Conservation (phyloP, 2,329 filamentous ascomycete species). For the Penicillium sp. region DNA sequence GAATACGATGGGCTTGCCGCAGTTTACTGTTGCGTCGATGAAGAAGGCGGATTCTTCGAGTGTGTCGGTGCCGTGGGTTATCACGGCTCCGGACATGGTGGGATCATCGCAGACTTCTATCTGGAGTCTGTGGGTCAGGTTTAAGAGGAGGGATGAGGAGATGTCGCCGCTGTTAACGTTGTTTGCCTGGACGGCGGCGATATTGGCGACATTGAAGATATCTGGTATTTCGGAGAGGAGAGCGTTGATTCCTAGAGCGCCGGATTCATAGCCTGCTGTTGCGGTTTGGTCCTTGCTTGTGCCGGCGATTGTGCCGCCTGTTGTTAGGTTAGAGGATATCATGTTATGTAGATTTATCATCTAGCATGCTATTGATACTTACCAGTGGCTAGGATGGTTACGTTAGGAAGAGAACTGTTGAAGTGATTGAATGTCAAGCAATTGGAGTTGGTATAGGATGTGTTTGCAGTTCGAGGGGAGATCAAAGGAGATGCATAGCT, state of each 20-base stretch:
- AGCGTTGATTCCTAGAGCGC: conserved; percentile 23
- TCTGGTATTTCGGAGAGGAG: conserved; percentile 27
- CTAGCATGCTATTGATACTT: neutral
- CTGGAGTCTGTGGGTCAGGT: conserved; percentile 19
- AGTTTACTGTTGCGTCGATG: conserved; percentile 57
- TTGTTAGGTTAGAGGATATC: neutral
- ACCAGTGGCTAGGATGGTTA: conserved; percentile 28
- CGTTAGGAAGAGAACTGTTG: conserved; percentile 25
- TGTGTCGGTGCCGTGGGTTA: conserved; percentile 66
- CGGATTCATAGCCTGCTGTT: conserved; percentile 27
- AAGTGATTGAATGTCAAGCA: conserved; percentile 28
- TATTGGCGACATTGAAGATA: conserved; percentile 27
- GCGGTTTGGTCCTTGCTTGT: conserved; percentile 25
- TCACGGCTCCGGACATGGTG: conserved; percentile 16
- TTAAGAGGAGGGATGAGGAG: conserved; percentile 23
- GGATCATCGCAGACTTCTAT: conserved; percentile 8
- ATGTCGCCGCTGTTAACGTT: conserved; percentile 30
- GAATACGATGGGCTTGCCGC: conserved; percentile 58
- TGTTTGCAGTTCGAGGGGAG: conserved; percentile 18
- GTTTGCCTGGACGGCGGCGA: conserved; percentile 27
- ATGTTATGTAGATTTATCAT: neutral
- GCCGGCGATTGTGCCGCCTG: conserved; percentile 28
- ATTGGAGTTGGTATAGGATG: conserved; percentile 26
- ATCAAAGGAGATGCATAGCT: conserved; percentile 24
- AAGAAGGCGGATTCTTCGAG: conserved; percentile 65